phyloP scores from a whole-genome alignment of 768 basidiomycete species.

The Paxillus rubicundulus region DNA sequence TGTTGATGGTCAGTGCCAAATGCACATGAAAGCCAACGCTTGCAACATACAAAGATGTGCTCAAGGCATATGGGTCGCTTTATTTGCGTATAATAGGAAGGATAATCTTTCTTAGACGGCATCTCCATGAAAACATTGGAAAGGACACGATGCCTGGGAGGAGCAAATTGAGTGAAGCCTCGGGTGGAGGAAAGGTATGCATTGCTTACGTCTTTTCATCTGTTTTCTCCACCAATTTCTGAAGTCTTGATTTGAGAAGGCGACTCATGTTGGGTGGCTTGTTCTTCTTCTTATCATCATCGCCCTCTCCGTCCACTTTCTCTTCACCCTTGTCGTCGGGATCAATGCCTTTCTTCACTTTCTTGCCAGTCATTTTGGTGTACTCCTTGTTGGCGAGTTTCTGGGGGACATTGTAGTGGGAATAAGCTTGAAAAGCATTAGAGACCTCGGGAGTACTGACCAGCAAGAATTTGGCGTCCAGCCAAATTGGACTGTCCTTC shows the following conservation, averaged over 20 bases:
- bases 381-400: constrained; percentile 50
- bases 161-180: background rate
- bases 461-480: constrained; percentile 78
- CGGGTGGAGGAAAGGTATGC: background rate
- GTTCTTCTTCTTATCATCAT: constrained; percentile 44
- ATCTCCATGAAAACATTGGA: constrained; percentile 82
- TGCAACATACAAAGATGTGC: constrained; percentile 64
- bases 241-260: constrained; percentile 63
- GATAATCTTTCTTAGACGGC: constrained; percentile 76
- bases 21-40: background rate
- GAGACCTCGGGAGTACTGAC: constrained; percentile 42
- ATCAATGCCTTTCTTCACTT: constrained; percentile 37
- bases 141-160: constrained; percentile 58
- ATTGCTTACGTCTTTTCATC: constrained; percentile 59
- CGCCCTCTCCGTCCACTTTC: constrained; percentile 42
- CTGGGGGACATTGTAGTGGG: constrained; percentile 25
- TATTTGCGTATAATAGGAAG: constrained; percentile 77
- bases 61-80: constrained; percentile 77
- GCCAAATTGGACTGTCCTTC: constrained; percentile 74
- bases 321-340: constrained; percentile 40
- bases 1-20: background rate
- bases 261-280: constrained; percentile 65
- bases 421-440: constrained; percentile 2
- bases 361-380: constrained; percentile 42
- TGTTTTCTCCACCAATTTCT: constrained; percentile 70